Evolutionary conservation across 2,329 filamentous ascomycete genomes (phyloP).

Genomic region (Zasmidium cellare): DNA sequence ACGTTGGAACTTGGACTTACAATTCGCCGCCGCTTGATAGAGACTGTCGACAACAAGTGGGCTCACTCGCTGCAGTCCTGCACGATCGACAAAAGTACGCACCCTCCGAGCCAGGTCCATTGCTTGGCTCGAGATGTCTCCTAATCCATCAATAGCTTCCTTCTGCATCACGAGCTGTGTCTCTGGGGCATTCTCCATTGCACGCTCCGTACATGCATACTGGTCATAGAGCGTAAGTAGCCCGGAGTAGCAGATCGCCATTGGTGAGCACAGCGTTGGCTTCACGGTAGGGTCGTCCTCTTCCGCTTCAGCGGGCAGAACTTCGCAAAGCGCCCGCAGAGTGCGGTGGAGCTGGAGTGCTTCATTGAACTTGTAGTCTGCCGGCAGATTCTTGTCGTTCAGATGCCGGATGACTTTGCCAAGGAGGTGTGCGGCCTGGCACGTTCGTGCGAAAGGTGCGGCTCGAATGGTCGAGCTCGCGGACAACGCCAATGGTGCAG

Average conservation of each 20-base stretch:
- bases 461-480: slow-evolving; percentile 25
- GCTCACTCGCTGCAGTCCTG: slow-evolving; percentile 16
- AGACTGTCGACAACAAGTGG: slow-evolving; percentile 34
- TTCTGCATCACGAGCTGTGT: slow-evolving; percentile 38
- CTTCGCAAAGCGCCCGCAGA: slow-evolving; percentile 31
- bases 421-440: slow-evolving; percentile 37
- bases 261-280: slow-evolving; percentile 29
- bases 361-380: slow-evolving; percentile 34
- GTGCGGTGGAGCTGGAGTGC: slow-evolving; percentile 37
- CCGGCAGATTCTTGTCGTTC: slow-evolving; percentile 32
- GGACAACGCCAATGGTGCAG: slow-evolving; percentile 26
- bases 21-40: slow-evolving; percentile 38
- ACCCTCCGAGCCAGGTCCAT: slow-evolving; percentile 22
- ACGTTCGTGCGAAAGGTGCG: slow-evolving; percentile 36
- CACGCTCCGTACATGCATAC: slow-evolving; percentile 35
- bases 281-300: slow-evolving; percentile 14
- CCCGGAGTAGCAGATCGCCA: slow-evolving; percentile 37
- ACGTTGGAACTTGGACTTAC: slow-evolving; percentile 10
- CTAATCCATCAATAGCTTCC: slow-evolving; percentile 30
- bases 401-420: slow-evolving; percentile 35
- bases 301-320: slow-evolving; percentile 31
- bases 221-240: slow-evolving; percentile 35
- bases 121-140: slow-evolving; percentile 17
- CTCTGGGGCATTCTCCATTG: slow-evolving; percentile 29
- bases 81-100: slow-evolving; percentile 11